Base-by-base conservation (phyloP, 1,139 yeast genomes). In the Protomyces lactucae-debilis region DNA sequence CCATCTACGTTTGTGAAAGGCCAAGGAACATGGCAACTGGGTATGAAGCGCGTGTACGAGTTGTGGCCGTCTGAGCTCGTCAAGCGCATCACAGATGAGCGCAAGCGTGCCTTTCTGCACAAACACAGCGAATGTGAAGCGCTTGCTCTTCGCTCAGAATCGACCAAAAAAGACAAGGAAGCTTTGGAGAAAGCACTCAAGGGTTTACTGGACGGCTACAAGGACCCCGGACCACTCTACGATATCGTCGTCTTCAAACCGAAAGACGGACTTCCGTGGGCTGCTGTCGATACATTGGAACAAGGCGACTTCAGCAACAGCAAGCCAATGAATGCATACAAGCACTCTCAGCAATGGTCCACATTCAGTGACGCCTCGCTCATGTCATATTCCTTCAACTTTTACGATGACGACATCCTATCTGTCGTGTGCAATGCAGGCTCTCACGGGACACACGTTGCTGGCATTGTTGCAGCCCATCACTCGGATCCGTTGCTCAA, bases 401-500 rank as follows among this genome's bases (percentile, higher is more conserved):
- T 66, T 35, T 66, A 65, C 48, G 67, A 66, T 40, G 60, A 66
- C 25, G 67, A 64, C 14, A 48, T 66, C 14, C 52, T 65, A 3
- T 61, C 65, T 5, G 37, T 66, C 48, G 67, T 66, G 36, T 55
- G 61, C 40, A 65, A 60, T 16, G 55, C 64, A 35, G 67, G 66
- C 28, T 57, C 68, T 16, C 68, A 66, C 39, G 68, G 68, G 5
- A 66, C 68, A 8, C 68, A 66, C 25, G 68, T 66, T 14, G 66
- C 67, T 9, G 65, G 67, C 25, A 66, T 66, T 45, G 56, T 65
- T 10, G 68, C 65, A 2, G 68, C 68, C 1, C 40, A 66, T 36
- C 65, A 53, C 36, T 61, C 60, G 4, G 60, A 65, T 14, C 57
- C 67, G 10, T 53, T 55, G 21, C 57, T 65, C 5, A 55, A 66